These are phyloP conservation scores for Debaryomyces prosopidis DNA, from an alignment of 805 yeast species.

Conservation along the genomic window DNA sequence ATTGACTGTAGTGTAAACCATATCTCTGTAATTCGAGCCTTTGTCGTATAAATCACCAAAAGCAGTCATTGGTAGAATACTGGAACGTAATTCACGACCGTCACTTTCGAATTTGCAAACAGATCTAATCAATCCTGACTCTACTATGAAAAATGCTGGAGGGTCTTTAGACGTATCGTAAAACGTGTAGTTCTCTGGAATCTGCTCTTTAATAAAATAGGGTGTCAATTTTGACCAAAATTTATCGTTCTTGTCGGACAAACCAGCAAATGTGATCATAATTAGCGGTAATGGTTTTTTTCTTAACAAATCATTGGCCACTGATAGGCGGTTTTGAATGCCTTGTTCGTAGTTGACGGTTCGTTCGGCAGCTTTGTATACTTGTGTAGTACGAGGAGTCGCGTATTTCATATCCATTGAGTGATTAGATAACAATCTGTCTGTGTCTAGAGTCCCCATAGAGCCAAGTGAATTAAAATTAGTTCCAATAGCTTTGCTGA, in stretches of 20 bases:
- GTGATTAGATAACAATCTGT: slow-evolving; percentile 14
- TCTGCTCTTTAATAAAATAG: slow-evolving; percentile 48
- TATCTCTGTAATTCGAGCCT: slow-evolving; percentile 40
- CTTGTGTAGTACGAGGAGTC: slow-evolving; percentile 56
- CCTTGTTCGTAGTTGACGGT: slow-evolving; percentile 43
- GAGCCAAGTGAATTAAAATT: not conserved
- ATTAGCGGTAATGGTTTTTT: slow-evolving; percentile 64
- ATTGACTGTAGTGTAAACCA: slow-evolving; percentile 54
- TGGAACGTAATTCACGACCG: slow-evolving; percentile 34
- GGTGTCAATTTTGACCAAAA: slow-evolving; percentile 69
- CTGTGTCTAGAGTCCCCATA: slow-evolving; percentile 7
- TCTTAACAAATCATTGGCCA: slow-evolving; percentile 35
- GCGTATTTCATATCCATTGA: slow-evolving; percentile 32
- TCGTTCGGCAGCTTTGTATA: slow-evolving; percentile 52
- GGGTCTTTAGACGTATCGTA: slow-evolving; percentile 46
- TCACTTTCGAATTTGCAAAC: slow-evolving; percentile 39
- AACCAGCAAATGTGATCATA: slow-evolving; percentile 63
- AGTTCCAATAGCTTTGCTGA: slow-evolving; percentile 1
- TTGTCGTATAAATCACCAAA: slow-evolving; percentile 59
- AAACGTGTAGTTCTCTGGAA: slow-evolving; percentile 46
- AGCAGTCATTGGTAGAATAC: slow-evolving; percentile 69
- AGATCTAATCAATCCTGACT: slow-evolving; percentile 41
- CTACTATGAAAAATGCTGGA: slow-evolving; percentile 61
- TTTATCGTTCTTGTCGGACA: slow-evolving; percentile 45
- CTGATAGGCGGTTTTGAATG: slow-evolving; percentile 49